These are phyloP conservation scores for Mycogone perniciosa DNA, from an alignment of 2,329 filamentous ascomycete species.

Conservation along the genomic window DNA sequence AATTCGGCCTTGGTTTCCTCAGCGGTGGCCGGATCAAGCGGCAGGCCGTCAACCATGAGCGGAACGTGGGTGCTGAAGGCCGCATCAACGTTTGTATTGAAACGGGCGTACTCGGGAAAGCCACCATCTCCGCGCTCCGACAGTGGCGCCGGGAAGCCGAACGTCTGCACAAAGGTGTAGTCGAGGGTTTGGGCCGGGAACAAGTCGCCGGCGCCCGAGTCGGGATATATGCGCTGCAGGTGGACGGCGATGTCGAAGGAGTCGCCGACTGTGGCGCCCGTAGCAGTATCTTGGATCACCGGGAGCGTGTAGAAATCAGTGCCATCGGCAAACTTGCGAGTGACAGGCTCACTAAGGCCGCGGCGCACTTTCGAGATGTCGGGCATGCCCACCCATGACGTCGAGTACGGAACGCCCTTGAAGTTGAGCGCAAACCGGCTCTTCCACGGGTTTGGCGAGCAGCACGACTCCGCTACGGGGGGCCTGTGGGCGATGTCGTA, in stretches of 20 bases:
- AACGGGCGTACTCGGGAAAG: slow-evolving; percentile 36
- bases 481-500: slow-evolving; percentile 38
- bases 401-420: slow-evolving; percentile 30
- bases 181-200: slow-evolving; percentile 41
- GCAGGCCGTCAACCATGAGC: slow-evolving; percentile 37
- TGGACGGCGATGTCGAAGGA: slow-evolving; percentile 60
- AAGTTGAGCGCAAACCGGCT: slow-evolving; percentile 35
- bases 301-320: slow-evolving; percentile 56
- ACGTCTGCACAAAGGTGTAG: slow-evolving; percentile 24
- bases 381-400: slow-evolving; percentile 45
- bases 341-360: slow-evolving; percentile 39
- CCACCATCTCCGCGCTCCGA: slow-evolving; percentile 24
- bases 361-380: slow-evolving; percentile 45
- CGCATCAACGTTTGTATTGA: slow-evolving; percentile 50
- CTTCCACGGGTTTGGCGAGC: slow-evolving; percentile 29
- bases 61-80: slow-evolving; percentile 41
- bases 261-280: slow-evolving; percentile 45
- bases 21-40: slow-evolving; percentile 43
- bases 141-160: slow-evolving; percentile 30
- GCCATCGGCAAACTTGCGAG: slow-evolving; percentile 50
- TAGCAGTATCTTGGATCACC: slow-evolving; percentile 42
- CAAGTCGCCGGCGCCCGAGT: slow-evolving; percentile 38
- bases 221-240: slow-evolving; percentile 46
- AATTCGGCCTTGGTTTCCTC: slow-evolving; percentile 42
- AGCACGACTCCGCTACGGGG: slow-evolving; percentile 21